Conservation (phyloP, 257 asterid species). For the Rauvolfia tetraphylla region DNA sequence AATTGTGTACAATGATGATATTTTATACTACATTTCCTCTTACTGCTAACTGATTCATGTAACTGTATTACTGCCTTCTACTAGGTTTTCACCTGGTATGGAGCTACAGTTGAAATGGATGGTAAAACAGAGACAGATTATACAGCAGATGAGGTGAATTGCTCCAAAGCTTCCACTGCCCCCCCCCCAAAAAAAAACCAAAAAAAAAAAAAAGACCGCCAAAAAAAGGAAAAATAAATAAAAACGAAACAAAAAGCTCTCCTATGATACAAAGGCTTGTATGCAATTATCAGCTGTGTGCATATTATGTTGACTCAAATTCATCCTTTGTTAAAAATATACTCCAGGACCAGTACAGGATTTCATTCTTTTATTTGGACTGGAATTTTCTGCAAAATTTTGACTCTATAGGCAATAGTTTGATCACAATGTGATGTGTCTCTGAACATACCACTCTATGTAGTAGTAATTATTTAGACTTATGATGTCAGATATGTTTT, state of each 20-base stretch:
- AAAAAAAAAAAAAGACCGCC: background rate
- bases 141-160: constrained; percentile 86
- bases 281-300: background rate
- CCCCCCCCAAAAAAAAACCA: background rate
- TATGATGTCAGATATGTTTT: background rate
- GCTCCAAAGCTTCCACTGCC: background rate
- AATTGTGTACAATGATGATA: background rate
- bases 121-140: constrained; percentile 91
- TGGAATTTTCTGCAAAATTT: background rate
- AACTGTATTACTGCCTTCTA: constrained; percentile 2
- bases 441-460: too few species aligned
- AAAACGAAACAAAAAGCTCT: background rate
- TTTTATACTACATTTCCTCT: background rate
- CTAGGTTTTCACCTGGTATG: constrained; percentile 94
- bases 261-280: background rate
- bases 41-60: background rate
- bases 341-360: background rate
- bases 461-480: background rate
- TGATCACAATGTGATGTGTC: background rate
- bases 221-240: too few species aligned
- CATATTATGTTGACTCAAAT: background rate
- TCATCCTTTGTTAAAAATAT: background rate
- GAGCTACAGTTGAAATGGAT: constrained; percentile 89
- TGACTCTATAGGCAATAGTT: background rate
- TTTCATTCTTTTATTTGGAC: background rate